A percentile compares a stretch with the other conserved stretches of the same genome.
Evolutionary conservation across 768 basidiomycete species (phyloP).

Genomic region (Aureoboletus auriporus): DNA sequence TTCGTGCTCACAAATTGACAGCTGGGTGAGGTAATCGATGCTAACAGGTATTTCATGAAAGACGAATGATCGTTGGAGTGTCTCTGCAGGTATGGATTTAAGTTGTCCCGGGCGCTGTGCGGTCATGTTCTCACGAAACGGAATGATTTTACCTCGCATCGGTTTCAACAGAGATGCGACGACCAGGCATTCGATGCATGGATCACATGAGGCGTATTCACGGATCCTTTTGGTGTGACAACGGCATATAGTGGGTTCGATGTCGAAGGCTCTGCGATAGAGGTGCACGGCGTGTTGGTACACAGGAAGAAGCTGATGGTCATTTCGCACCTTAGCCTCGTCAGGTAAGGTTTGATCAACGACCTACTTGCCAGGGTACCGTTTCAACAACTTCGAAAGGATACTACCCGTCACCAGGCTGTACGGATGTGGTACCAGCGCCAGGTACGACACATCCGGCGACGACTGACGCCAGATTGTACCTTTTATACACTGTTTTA

Average conservation of each 20-base stretch:
- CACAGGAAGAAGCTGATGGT: conserved; percentile 50
- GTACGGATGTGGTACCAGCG: conserved; percentile 68
- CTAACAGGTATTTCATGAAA: conserved; percentile 44
- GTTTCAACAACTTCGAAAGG: conserved; percentile 46
- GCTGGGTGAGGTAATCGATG: conserved; percentile 70
- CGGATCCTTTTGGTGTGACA: conserved; percentile 54
- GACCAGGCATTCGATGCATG: conserved; percentile 86
- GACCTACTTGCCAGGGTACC: conserved; percentile 44
- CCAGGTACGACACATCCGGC: conserved; percentile 49
- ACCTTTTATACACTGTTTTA: conserved; percentile 36
- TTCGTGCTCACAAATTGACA: conserved; percentile 40
- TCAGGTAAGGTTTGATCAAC: not conserved
- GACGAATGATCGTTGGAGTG: conserved; percentile 49
- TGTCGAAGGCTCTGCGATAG: conserved; percentile 35
- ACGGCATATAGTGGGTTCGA: conserved; percentile 44
- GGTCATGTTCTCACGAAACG: conserved; percentile 59
- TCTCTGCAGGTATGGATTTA: conserved; percentile 28
- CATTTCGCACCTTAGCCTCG: too few relatives aligned
- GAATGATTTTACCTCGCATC: conserved; percentile 59
- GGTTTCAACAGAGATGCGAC: conserved; percentile 64
- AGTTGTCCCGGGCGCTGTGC: conserved; percentile 52
- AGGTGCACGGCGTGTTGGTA: conserved; percentile 60
- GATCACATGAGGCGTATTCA: conserved; percentile 60
- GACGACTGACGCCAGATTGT: conserved; percentile 41
- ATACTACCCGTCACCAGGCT: conserved; percentile 64